These are phyloP conservation scores for Auxenochlorella protothecoides DNA, from an alignment of 139 green algal species.

Conservation along the genomic window DNA sequence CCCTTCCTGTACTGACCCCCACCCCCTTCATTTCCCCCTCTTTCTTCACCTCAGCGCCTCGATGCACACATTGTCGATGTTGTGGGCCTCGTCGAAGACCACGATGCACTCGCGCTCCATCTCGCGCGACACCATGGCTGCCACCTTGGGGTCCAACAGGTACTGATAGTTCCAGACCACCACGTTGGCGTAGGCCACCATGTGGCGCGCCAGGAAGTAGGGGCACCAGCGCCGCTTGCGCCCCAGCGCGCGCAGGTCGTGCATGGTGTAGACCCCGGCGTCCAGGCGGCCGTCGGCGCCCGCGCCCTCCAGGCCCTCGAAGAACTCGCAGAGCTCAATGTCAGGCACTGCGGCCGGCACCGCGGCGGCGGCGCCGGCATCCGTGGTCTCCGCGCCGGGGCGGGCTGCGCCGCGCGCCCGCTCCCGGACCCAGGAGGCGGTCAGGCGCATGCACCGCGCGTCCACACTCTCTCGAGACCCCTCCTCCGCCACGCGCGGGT, in stretches of 20 bases:
- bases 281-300: slow-evolving; percentile 43
- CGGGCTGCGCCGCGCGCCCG: slow-evolving; percentile 17
- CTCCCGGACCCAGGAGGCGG: slow-evolving; percentile 88
- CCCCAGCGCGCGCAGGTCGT: slow-evolving; percentile 76
- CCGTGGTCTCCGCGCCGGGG: background rate
- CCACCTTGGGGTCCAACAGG: slow-evolving; percentile 94
- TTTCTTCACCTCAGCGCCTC: slow-evolving; percentile 53
- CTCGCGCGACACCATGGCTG: slow-evolving; percentile 84
- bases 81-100: slow-evolving; percentile 96
- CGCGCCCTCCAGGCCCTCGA: slow-evolving; percentile 71
- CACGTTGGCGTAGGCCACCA: slow-evolving; percentile 92
- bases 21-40: no score
- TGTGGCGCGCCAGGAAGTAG: slow-evolving; percentile 96
- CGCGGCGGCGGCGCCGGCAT: no score
- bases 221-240: slow-evolving; percentile 90
- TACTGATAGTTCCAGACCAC: slow-evolving; percentile 99
- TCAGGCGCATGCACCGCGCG: slow-evolving; percentile 80
- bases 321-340: slow-evolving; percentile 72
- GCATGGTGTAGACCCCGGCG: slow-evolving; percentile 73
- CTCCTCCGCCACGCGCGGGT: slow-evolving; percentile 74
- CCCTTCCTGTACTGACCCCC: no score
- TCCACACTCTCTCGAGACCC: slow-evolving; percentile 87
- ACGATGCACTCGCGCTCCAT: slow-evolving; percentile 95
- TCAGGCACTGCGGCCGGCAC: background rate
- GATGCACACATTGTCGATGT: slow-evolving; percentile 99